These are phyloP conservation scores for Linnemannia hyalina DNA, from an alignment of 192 early-diverging fungal genomes.

Conservation along the genomic window DNA sequence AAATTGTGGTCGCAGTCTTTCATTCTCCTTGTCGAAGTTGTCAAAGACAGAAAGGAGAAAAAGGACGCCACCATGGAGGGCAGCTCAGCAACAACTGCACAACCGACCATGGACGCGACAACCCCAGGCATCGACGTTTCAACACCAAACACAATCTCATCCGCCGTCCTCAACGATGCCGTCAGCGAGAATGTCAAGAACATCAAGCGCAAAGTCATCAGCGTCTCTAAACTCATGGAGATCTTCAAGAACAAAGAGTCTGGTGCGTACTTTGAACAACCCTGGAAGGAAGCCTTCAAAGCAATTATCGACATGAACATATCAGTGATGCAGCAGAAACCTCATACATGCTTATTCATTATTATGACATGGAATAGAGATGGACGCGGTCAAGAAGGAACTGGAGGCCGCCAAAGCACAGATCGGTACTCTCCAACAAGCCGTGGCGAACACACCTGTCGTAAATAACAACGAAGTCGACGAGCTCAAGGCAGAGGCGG, in stretches of 20 bases:
- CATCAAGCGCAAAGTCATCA: constrained; percentile 37
- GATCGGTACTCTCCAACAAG: not conserved
- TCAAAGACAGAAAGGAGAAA: no score
- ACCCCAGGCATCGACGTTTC: not conserved
- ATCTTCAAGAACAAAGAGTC: constrained; percentile 32
- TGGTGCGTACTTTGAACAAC: not conserved
- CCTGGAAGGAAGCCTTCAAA: no score
- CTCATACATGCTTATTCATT: not conserved
- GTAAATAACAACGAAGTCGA: not conserved
- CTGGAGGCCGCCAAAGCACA: not conserved
- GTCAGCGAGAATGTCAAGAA: constrained; percentile 35
- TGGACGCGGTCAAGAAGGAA: constrained; percentile 8
- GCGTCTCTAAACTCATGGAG: constrained; percentile 22
- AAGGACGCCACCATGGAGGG: constrained; percentile 3
- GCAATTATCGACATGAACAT: not conserved
- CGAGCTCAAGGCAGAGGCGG: not conserved
- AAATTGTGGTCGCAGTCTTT: not conserved
- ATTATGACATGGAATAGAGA: not conserved
- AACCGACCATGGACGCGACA: constrained; percentile 6
- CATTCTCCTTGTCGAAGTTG: not conserved
- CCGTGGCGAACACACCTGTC: not conserved
- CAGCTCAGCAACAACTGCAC: constrained; percentile 10
- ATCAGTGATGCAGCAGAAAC: not conserved
- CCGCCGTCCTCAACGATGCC: not conserved
- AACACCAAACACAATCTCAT: not conserved